These are phyloP conservation scores for Hypomontagnella monticulosa DNA, from an alignment of 495 filamentous ascomycete genomes.

Conservation along the genomic window DNA sequence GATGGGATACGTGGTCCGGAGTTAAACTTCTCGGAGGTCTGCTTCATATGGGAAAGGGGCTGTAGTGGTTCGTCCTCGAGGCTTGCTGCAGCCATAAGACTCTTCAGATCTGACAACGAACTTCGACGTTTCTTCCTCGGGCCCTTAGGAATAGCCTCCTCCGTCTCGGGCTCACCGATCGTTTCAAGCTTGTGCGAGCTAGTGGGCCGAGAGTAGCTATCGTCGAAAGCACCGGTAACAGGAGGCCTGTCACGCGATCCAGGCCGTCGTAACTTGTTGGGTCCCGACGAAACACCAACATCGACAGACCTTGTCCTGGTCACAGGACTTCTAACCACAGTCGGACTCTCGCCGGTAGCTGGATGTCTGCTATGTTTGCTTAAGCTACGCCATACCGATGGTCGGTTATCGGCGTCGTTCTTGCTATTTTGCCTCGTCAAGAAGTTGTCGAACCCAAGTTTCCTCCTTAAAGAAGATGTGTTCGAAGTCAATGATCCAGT, in stretches of 20 bases:
- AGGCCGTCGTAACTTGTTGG: constrained; percentile 65
- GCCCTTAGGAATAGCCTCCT: constrained; percentile 51
- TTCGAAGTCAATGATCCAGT: constrained; percentile 67
- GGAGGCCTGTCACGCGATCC: constrained; percentile 72
- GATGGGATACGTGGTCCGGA: constrained; percentile 50
- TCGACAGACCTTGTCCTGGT: constrained; percentile 86
- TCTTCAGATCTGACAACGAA: constrained; percentile 88
- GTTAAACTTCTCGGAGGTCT: constrained; percentile 68
- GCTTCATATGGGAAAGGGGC: constrained; percentile 60
- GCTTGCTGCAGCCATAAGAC: constrained; percentile 60
- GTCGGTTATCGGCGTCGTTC: constrained; percentile 70
- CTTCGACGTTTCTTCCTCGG: constrained; percentile 85
- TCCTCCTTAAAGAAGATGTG: constrained; percentile 83
- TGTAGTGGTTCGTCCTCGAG: constrained; percentile 55
- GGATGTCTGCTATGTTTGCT: constrained; percentile 79
- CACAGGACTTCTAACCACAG: constrained; percentile 70
- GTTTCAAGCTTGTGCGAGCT: constrained; percentile 60
- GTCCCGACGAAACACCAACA: constrained; percentile 61
- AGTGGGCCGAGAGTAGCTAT: constrained; percentile 52
- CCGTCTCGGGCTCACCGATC: constrained; percentile 61
- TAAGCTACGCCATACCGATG: constrained; percentile 85
- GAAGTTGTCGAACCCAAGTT: constrained; percentile 79
- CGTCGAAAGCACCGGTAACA: constrained; percentile 70
- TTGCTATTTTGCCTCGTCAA: constrained; percentile 78
- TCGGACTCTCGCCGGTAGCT: constrained; percentile 63